Evolutionary conservation across 164 flowering plant species (phyloP).

Genomic region (Euptelea pleiosperma): DNA sequence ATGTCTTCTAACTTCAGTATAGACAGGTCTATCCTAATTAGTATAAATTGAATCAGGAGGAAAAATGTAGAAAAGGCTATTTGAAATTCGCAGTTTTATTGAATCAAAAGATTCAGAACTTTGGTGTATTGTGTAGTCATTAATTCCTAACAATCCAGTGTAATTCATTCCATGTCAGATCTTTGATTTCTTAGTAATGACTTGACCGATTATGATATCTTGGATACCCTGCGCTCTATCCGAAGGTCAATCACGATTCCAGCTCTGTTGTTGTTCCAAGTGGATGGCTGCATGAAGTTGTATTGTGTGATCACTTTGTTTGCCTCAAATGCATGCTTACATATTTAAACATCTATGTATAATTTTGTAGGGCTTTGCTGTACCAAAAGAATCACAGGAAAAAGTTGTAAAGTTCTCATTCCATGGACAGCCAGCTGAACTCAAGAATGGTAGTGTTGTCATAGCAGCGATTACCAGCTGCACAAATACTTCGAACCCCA

Average conservation of each 20-base stretch:
- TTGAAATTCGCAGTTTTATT: too few relatives aligned
- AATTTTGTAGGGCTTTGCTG: constrained; percentile 55
- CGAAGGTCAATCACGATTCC: too few relatives aligned
- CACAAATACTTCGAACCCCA: constrained; percentile 80
- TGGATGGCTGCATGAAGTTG: too few relatives aligned
- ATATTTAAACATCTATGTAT: neutral
- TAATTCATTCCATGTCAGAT: too few relatives aligned
- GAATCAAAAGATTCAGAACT: neutral
- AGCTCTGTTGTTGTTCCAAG: too few relatives aligned
- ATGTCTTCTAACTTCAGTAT: neutral
- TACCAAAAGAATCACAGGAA: constrained; percentile 72
- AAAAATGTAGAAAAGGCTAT: too few relatives aligned
- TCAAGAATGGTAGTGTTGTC: constrained; percentile 75
- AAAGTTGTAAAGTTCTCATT: constrained; percentile 65
- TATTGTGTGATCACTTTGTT: neutral
- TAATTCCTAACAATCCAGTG: too few relatives aligned
- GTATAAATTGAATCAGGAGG: too few relatives aligned
- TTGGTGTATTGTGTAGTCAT: too few relatives aligned
- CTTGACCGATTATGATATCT: too few relatives aligned
- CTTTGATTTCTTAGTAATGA: too few relatives aligned
- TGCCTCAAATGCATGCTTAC: neutral
- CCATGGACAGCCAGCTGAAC: constrained; percentile 67
- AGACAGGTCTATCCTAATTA: neutral
- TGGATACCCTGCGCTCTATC: too few relatives aligned
- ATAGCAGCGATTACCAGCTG: constrained; percentile 90